phyloP scores from a whole-genome alignment of 2,329 filamentous ascomycete species.

The Ceratocystis harringtonii region DNA sequence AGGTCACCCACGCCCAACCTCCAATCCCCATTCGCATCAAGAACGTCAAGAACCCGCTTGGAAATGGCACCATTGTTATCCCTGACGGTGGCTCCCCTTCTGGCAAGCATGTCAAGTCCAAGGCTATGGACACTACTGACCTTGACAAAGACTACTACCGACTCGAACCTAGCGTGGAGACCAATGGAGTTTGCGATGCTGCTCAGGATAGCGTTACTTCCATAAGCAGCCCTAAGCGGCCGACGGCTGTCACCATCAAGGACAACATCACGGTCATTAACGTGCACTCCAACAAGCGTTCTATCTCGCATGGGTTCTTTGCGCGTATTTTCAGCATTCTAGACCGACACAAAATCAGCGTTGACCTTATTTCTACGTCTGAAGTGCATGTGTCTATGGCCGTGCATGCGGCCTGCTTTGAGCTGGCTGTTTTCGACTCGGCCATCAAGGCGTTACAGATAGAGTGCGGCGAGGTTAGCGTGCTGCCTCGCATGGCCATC shows the following conservation, averaged over 20 bases:
- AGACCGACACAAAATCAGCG: constrained; percentile 71
- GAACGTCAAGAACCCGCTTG: constrained; percentile 76
- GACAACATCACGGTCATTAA: constrained; percentile 94
- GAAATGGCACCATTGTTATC: constrained; percentile 65
- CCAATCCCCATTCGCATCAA: constrained; percentile 80
- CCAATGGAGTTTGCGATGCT: not conserved
- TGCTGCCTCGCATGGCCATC: constrained; percentile 87
- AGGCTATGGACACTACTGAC: constrained; percentile 28
- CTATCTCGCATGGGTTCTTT: constrained; percentile 90
- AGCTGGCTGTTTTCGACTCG: constrained; percentile 46
- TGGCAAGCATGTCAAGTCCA: constrained; percentile 29
- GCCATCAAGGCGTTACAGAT: constrained; percentile 54
- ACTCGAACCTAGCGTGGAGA: not conserved
- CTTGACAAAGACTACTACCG: not conserved
- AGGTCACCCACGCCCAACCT: constrained; percentile 65
- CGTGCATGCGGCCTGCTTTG: constrained; percentile 62
- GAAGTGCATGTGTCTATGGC: constrained; percentile 98
- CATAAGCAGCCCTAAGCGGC: constrained; percentile 52
- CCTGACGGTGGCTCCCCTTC: constrained; percentile 50
- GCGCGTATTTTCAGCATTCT: constrained; percentile 86
- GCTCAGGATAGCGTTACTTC: constrained; percentile 21
- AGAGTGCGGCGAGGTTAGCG: constrained; percentile 76
- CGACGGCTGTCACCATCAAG: constrained; percentile 91
- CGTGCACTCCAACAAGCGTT: constrained; percentile 93
- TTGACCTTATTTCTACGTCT: constrained; percentile 89